These are phyloP conservation scores for Phytopythium sindhum DNA, from an alignment of 352 stramenopile genomes.

Conservation along the genomic window DNA sequence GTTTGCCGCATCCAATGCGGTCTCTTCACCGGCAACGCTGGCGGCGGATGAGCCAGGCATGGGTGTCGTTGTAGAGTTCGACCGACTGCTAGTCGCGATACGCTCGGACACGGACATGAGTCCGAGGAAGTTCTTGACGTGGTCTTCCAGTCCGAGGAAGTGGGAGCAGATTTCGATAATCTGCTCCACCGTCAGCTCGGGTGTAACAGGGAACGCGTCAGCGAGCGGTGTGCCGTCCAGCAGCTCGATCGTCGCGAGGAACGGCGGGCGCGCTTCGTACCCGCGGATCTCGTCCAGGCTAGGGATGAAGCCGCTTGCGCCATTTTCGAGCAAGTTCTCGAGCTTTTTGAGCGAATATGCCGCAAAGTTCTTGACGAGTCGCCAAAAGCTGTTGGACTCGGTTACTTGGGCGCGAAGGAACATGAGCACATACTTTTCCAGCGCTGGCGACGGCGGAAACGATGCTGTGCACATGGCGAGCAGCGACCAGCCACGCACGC, in stretches of 20 bases:
- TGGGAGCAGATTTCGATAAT: conserved; percentile 91
- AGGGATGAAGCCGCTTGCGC: conserved; percentile 91
- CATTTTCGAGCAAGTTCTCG: conserved; percentile 86
- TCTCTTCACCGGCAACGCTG: conserved; percentile 24
- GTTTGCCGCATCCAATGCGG: conserved; percentile 17
- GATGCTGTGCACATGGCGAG: conserved; percentile 92
- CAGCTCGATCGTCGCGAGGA: conserved; percentile 92
- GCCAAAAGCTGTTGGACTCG: conserved; percentile 73
- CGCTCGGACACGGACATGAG: conserved; percentile 57
- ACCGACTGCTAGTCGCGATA: conserved; percentile 19
- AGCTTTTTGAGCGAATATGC: conserved; percentile 90
- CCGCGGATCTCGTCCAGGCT: conserved; percentile 91
- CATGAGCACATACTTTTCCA: conserved; percentile 89
- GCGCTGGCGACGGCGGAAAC: conserved; percentile 84
- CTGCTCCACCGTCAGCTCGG: conserved; percentile 89
- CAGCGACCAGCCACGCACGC: conserved; percentile 89
- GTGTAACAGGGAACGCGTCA: conserved; percentile 90
- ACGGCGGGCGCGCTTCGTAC: conserved; percentile 91
- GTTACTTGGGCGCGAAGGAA: conserved; percentile 86
- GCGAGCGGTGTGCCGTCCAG: conserved; percentile 90
- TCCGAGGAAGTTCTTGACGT: conserved; percentile 75
- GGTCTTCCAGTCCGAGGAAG: conserved; percentile 89
- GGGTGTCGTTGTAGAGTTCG: conserved; percentile 24
- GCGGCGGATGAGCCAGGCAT: conserved; percentile 21
- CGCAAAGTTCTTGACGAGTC: conserved; percentile 86